Conservation (phyloP, 2,329 filamentous ascomycete genomes). For the Leptographium wingfieldii region DNA sequence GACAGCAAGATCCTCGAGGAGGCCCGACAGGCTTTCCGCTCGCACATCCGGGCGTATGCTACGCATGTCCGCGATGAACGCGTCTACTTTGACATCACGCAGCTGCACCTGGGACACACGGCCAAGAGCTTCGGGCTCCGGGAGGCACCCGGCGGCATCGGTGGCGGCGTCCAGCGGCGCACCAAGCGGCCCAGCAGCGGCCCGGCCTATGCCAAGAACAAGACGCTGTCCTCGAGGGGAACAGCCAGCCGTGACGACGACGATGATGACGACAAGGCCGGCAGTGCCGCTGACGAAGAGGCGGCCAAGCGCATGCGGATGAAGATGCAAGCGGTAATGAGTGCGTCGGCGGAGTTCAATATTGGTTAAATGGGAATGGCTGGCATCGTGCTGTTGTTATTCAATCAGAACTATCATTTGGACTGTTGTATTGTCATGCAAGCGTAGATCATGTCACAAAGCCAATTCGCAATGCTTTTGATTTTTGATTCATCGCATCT, state of each 20-base stretch:
- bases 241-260: slow-evolving; percentile 11
- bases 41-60: slow-evolving; percentile 86
- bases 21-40: slow-evolving; percentile 76
- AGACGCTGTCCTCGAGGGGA: slow-evolving; percentile 4
- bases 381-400: not conserved
- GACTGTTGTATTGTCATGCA: too few relatives aligned
- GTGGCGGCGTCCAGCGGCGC: slow-evolving; percentile 38
- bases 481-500: not conserved
- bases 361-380: slow-evolving; percentile 9
- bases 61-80: slow-evolving; percentile 83
- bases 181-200: slow-evolving; percentile 24
- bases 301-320: slow-evolving; percentile 41
- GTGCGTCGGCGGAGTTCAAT: slow-evolving; percentile 14
- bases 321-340: slow-evolving; percentile 17
- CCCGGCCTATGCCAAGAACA: slow-evolving; percentile 9
- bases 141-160: slow-evolving; percentile 77
- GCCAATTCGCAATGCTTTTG: not conserved
- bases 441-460: too few relatives aligned
- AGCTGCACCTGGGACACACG: slow-evolving; percentile 81
- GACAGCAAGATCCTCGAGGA: slow-evolving; percentile 57
- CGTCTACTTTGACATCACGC: slow-evolving; percentile 79
- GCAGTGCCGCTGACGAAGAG: slow-evolving; percentile 28
- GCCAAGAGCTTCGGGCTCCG: slow-evolving; percentile 88
- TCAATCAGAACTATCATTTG: not conserved
- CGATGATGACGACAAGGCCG: not conserved